Conservation (phyloP, 148 eudicot species). For the Camellia lanceoleosa region DNA sequence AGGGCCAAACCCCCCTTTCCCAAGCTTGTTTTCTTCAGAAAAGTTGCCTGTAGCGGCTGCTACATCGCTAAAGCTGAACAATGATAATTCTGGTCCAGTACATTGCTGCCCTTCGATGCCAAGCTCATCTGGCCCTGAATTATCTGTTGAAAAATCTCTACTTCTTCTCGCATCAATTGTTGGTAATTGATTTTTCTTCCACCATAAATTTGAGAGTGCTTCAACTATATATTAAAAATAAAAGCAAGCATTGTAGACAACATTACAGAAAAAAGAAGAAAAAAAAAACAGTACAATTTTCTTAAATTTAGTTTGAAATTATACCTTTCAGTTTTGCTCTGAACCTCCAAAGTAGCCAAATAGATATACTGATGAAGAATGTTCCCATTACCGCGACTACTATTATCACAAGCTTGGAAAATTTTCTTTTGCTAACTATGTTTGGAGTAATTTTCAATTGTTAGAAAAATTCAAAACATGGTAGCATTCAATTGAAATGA, state of each 20-base stretch:
- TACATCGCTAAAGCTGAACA: slow-evolving; percentile 33
- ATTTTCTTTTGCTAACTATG: slow-evolving; percentile 24
- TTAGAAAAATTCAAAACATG: not conserved
- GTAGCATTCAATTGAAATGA: not conserved
- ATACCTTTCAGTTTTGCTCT: slow-evolving; percentile 26
- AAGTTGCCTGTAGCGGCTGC: slow-evolving; percentile 47
- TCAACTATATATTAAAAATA: not conserved
- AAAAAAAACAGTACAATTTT: not conserved
- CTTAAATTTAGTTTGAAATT: not conserved
- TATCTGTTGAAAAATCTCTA: slow-evolving; percentile 26
- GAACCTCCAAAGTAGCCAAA: slow-evolving; percentile 33
- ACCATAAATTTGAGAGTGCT: slow-evolving; percentile 16
- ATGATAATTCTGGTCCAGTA: slow-evolving; percentile 32
- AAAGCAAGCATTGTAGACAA: not conserved
- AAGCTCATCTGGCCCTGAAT: slow-evolving; percentile 27
- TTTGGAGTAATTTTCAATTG: not conserved
- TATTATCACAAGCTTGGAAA: slow-evolving; percentile 28
- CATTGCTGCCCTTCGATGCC: slow-evolving; percentile 26
- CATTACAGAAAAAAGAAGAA: not conserved
- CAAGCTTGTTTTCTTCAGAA: slow-evolving; percentile 48
- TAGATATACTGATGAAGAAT: slow-evolving; percentile 25
- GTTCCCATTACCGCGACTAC: slow-evolving; percentile 19
- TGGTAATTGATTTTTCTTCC: slow-evolving; percentile 21
- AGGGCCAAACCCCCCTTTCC: slow-evolving; percentile 69
- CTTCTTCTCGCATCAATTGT: slow-evolving; percentile 21